phyloP scores from a whole-genome alignment of 2,329 filamentous ascomycete species.

The Epichloe uncinata region DNA sequence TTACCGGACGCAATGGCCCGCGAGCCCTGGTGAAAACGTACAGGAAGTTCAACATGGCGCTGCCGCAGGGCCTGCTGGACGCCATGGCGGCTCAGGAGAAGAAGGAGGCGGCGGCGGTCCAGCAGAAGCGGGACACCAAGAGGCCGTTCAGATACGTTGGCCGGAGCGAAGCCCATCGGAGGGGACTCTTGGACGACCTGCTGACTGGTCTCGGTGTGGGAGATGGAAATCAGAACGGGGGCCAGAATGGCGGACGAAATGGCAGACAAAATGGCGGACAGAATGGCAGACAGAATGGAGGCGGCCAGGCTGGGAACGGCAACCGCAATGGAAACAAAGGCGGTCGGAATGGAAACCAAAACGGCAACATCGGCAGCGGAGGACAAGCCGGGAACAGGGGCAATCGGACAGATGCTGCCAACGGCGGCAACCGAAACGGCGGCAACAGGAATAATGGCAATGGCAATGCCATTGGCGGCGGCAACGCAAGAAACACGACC shows the following conservation, averaged over 20 bases:
- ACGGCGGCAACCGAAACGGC: neutral
- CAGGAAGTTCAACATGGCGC: constrained; percentile 49
- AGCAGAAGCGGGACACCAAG: constrained; percentile 1
- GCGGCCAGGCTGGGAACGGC: neutral
- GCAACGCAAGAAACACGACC: neutral
- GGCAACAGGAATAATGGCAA: neutral
- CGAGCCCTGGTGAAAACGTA: constrained; percentile 52
- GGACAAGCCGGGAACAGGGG: neutral
- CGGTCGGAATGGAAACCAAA: neutral
- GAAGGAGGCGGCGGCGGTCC: neutral
- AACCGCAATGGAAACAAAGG: neutral
- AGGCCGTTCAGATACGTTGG: neutral
- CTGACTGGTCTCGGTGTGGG: neutral
- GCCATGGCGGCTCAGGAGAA: constrained; percentile 16
- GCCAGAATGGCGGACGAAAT: too few relatives aligned
- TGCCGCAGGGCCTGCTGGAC: constrained; percentile 28
- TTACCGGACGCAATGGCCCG: constrained; percentile 42
- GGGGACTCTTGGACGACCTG: neutral
- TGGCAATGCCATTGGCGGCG: neutral
- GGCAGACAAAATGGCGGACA: too few relatives aligned
- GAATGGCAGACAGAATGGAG: too few relatives aligned
- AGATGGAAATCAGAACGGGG: too few relatives aligned
- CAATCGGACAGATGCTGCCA: neutral
- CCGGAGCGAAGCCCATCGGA: neutral
- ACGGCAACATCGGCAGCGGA: constrained; percentile 30